Evolutionary conservation across 345 rosid species (phyloP).

Genomic region (Clarkia xantiana): DNA sequence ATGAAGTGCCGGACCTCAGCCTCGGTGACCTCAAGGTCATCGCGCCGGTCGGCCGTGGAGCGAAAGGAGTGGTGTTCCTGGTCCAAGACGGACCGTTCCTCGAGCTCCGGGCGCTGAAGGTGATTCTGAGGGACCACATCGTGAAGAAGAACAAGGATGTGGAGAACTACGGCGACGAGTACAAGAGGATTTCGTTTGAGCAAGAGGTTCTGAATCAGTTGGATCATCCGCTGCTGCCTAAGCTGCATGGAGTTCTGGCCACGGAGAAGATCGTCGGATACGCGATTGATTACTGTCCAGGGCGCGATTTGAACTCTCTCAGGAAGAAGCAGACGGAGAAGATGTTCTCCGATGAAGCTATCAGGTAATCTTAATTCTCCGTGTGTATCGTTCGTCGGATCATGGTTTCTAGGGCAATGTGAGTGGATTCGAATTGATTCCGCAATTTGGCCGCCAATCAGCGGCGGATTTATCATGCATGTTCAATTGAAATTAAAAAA

Average conservation of each 20-base stretch:
- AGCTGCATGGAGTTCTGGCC: slow-evolving; percentile 47
- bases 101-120: slow-evolving; percentile 58
- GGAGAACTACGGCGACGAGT: slow-evolving; percentile 18
- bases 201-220: slow-evolving; percentile 40
- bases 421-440: no score
- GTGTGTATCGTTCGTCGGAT: background rate
- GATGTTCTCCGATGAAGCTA: slow-evolving; percentile 58
- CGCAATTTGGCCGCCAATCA: no score
- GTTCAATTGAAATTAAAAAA: background rate
- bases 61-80: slow-evolving; percentile 78
- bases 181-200: slow-evolving; percentile 53
- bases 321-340: slow-evolving; percentile 55
- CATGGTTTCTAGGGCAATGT: no score
- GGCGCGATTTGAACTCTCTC: slow-evolving; percentile 40
- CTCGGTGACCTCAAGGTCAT: slow-evolving; percentile 30
- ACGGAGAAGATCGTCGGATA: slow-evolving; percentile 62
- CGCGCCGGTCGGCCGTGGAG: slow-evolving; percentile 69
- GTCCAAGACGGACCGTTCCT: slow-evolving; percentile 19
- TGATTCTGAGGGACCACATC: slow-evolving; percentile 42
- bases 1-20: slow-evolving; percentile 19
- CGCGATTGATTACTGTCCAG: slow-evolving; percentile 89
- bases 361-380: slow-evolving; percentile 28
- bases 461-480: background rate
- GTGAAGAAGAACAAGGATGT: slow-evolving; percentile 33
- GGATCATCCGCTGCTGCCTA: slow-evolving; percentile 66